These are phyloP conservation scores for Penicillium sp. DNA, from an alignment of 2,329 filamentous ascomycete species.

Conservation along the genomic window DNA sequence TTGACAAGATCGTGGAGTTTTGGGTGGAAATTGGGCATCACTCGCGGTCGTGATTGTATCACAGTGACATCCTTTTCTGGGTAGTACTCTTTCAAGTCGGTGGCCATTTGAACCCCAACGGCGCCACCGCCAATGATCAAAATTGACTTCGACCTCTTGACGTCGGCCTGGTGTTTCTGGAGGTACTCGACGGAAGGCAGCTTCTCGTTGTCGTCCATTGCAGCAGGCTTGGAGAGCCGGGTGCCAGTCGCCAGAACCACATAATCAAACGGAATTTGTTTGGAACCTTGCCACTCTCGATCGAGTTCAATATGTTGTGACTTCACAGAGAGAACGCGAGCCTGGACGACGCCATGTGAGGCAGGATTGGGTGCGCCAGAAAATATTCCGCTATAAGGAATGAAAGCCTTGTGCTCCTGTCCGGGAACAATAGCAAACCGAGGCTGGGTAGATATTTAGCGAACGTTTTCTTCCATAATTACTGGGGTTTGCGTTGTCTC, in stretches of 20 bases:
- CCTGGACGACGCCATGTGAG: constrained; percentile 36
- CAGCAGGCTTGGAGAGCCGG: constrained; percentile 37
- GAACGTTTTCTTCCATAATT: not conserved
- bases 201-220: constrained; percentile 40
- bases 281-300: constrained; percentile 39
- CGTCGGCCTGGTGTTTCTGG: constrained; percentile 35
- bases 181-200: constrained; percentile 38
- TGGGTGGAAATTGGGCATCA: constrained; percentile 41
- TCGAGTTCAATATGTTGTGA: constrained; percentile 35
- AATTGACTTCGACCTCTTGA: constrained; percentile 35
- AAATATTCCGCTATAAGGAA: constrained; percentile 40
- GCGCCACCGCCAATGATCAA: constrained; percentile 54
- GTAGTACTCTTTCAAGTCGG: constrained; percentile 54
- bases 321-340: constrained; percentile 36
- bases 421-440: constrained; percentile 39
- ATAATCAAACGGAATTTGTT: constrained; percentile 37
- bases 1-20: constrained; percentile 36
- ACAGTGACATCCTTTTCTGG: constrained; percentile 53
- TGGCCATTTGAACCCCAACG: constrained; percentile 56
- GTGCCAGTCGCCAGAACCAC: constrained; percentile 41
- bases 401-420: constrained; percentile 44
- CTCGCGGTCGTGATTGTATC: constrained; percentile 50
- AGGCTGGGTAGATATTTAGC: constrained; percentile 24
- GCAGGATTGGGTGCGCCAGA: constrained; percentile 25
- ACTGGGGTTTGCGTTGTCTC: too few species aligned